A percentile compares a stretch with the other conserved stretches of the same genome.
These are phyloP conservation scores for Emmonsiellopsis sp. DNA, from an alignment of 2,329 filamentous ascomycete species.

Conservation along the genomic window DNA sequence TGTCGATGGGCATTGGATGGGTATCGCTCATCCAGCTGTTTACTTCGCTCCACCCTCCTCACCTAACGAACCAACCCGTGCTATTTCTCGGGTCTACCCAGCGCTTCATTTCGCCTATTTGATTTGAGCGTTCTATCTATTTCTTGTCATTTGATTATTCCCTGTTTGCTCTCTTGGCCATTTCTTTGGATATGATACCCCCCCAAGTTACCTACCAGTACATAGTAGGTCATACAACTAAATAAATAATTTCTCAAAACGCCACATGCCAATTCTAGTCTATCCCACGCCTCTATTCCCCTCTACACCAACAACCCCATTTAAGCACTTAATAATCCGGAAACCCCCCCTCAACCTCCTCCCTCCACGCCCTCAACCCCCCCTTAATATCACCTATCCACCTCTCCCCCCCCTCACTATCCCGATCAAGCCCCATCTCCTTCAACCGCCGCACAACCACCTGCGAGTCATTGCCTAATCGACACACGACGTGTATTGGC, in stretches of 20 bases:
- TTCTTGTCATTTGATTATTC: conserved; percentile 1
- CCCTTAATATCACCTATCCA: conserved; percentile 35
- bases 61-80: too few species aligned
- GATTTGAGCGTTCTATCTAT: neutral
- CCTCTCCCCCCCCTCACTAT: conserved; percentile 19
- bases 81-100: too few species aligned
- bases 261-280: neutral
- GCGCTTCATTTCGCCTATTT: neutral
- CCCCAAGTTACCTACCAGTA: too few species aligned
- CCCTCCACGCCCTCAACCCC: conserved; percentile 34
- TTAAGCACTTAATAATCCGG: conserved; percentile 27
- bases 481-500: conserved; percentile 38
- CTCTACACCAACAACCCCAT: neutral
- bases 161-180: neutral
- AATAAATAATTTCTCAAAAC: neutral
- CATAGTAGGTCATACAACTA: too few species aligned
- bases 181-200: conserved; percentile 3
- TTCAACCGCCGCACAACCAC: conserved; percentile 35
- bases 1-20: too few species aligned
- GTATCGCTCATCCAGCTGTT: too few species aligned
- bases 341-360: conserved; percentile 32
- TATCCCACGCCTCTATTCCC: neutral
- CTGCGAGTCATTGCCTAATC: conserved; percentile 42
- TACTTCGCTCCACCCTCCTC: too few species aligned
- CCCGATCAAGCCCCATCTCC: conserved; percentile 25